Conservation (phyloP, 805 yeast species). For the Diddensiella transvaalensis region DNA sequence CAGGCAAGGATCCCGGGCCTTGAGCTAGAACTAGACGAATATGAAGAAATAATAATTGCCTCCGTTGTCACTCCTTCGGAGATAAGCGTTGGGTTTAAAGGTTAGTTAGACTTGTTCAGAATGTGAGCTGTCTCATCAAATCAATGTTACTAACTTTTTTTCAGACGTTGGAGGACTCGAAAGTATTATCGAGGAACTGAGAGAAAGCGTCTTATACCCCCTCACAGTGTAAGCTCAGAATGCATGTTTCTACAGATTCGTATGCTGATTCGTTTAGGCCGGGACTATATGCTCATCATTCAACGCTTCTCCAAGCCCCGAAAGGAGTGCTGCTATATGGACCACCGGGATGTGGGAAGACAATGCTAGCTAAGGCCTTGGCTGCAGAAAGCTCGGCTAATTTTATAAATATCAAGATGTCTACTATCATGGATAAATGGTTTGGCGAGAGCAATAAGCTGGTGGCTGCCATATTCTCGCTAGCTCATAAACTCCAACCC, state of each 20-base stretch:
- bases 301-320: conserved; percentile 76
- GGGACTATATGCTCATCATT: conserved; percentile 64
- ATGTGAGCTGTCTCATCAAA: neutral
- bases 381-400: conserved; percentile 91
- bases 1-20: conserved; percentile 56
- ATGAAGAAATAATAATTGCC: conserved; percentile 74
- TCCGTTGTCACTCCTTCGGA: conserved; percentile 83
- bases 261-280: conserved; percentile 38
- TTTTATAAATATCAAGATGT: conserved; percentile 87
- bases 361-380: conserved; percentile 93
- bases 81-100: conserved; percentile 63
- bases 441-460: conserved; percentile 94
- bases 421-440: conserved; percentile 95
- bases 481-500: conserved; percentile 87
- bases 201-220: conserved; percentile 87
- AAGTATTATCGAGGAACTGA: conserved; percentile 72
- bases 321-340: conserved; percentile 91
- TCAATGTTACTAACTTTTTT: neutral
- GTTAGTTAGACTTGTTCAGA: conserved; percentile 19
- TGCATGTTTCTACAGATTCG: neutral
- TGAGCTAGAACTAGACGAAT: conserved; percentile 53
- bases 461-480: conserved; percentile 85
- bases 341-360: conserved; percentile 98
- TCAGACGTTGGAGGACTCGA: conserved; percentile 86
- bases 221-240: conserved; percentile 42